Conservation (phyloP, 495 filamentous ascomycete species). For the Pyrenula massariospora region DNA sequence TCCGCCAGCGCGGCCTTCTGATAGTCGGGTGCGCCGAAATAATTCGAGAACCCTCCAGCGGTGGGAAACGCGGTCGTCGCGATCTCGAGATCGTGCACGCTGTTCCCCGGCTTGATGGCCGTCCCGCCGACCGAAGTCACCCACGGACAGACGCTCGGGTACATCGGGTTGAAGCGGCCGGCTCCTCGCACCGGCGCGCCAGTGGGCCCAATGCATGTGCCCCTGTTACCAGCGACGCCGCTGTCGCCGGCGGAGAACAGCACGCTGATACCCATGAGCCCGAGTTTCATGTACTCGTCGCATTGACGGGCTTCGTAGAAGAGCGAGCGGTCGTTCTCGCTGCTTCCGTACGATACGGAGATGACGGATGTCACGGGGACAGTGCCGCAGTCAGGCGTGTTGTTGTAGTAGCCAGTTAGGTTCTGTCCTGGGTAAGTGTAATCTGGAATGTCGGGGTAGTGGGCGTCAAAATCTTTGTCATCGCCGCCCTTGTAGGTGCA, state of each 20-base stretch:
- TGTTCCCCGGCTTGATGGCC: conserved; percentile 20
- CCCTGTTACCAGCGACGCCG: conserved; percentile 40
- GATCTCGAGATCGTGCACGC: conserved; percentile 27
- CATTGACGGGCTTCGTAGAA: conserved; percentile 45
- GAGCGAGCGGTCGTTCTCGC: conserved; percentile 37
- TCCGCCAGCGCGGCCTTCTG: conserved; percentile 39
- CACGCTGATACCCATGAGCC: conserved; percentile 47
- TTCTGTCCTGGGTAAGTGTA: not conserved
- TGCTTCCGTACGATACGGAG: conserved; percentile 43
- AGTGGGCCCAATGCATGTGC: conserved; percentile 23
- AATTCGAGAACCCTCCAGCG: conserved; percentile 59
- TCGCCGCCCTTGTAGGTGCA: conserved; percentile 30
- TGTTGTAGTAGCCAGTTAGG: not conserved
- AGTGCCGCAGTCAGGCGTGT: not conserved
- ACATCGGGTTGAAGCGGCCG: conserved; percentile 34
- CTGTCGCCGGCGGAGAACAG: conserved; percentile 50
- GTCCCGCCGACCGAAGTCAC: conserved; percentile 41
- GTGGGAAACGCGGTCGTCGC: conserved; percentile 34
- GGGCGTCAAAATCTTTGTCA: conserved; percentile 26
- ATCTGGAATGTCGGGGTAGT: conserved; percentile 18
- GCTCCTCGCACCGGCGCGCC: conserved; percentile 26
- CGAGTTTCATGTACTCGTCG: conserved; percentile 54
- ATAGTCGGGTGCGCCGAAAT: conserved; percentile 47
- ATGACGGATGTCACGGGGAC: conserved; percentile 38
- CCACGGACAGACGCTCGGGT: conserved; percentile 38